A percentile compares a stretch with the other conserved stretches of the same genome.
phyloP scores from a whole-genome alignment of 805 yeast species.

The Kurtzmaniella fragi region DNA sequence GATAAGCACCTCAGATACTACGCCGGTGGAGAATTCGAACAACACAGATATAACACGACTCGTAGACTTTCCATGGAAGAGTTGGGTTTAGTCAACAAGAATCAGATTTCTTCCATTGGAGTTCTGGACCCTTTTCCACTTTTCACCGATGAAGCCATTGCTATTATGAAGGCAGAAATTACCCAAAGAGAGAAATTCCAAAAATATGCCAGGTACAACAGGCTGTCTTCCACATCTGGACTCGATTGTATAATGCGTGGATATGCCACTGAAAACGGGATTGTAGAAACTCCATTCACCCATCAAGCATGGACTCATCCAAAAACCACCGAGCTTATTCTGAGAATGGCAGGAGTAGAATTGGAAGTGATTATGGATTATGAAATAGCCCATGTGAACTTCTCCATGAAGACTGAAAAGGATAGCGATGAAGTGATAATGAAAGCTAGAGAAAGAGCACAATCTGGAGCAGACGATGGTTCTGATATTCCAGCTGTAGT shows the following conservation, averaged over 20 bases:
- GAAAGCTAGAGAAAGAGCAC: slow-evolving; percentile 10
- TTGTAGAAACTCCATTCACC: slow-evolving; percentile 43
- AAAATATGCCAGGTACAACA: slow-evolving; percentile 38
- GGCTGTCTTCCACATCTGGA: slow-evolving; percentile 40
- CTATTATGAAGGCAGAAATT: slow-evolving; percentile 53
- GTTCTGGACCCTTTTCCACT: slow-evolving; percentile 58
- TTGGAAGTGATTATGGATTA: slow-evolving; percentile 52
- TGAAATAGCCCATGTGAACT: slow-evolving; percentile 51
- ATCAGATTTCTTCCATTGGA: slow-evolving; percentile 51
- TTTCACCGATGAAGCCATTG: slow-evolving; percentile 56
- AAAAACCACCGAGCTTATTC: slow-evolving; percentile 46
- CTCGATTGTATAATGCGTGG: slow-evolving; percentile 49
- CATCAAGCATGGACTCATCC: slow-evolving; percentile 59
- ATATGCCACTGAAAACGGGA: slow-evolving; percentile 31
- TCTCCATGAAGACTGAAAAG: slow-evolving; percentile 39
- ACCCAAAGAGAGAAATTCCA: slow-evolving; percentile 42
- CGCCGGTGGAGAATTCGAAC: slow-evolving; percentile 14
- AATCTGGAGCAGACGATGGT: slow-evolving; percentile 17
- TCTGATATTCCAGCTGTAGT: slow-evolving; percentile 50
- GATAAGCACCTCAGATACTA: slow-evolving; percentile 24
- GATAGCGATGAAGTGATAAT: slow-evolving; percentile 18
- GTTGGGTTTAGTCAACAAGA: slow-evolving; percentile 39
- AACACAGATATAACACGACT: slow-evolving; percentile 17
- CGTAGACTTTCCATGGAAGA: slow-evolving; percentile 42
- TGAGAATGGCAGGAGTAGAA: slow-evolving; percentile 57